Conservation (phyloP, 257 asterid genomes). For the Ophiorrhiza pumila region DNA sequence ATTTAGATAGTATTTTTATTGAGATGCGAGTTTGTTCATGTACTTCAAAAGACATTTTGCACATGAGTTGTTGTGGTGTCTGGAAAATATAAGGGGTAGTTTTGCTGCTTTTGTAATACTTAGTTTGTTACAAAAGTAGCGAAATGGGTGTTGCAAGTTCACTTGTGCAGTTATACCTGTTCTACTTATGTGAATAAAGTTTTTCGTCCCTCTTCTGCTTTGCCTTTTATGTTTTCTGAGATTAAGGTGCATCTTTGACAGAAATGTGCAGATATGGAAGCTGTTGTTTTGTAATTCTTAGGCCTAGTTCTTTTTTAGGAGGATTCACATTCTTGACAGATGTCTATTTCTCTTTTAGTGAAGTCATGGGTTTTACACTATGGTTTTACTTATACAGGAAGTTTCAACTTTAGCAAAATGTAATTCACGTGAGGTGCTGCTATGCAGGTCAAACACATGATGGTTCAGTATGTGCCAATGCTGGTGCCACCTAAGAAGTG, state of each 20-base stretch:
- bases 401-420: neutral
- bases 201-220: neutral
- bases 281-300: neutral
- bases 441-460: slow-evolving; percentile 76
- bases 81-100: neutral
- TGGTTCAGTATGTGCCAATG: slow-evolving; percentile 93
- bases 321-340: neutral
- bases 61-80: neutral
- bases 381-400: neutral
- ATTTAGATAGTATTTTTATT: neutral
- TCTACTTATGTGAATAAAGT: neutral
- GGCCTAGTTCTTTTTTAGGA: neutral
- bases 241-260: neutral
- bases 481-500: slow-evolving; percentile 95
- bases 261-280: neutral
- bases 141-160: neutral
- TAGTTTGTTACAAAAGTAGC: neutral
- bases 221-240: neutral
- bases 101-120: neutral
- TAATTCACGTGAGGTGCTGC: neutral
- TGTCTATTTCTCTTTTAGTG: neutral
- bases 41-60: neutral
- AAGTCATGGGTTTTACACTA: neutral
- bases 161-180: neutral
- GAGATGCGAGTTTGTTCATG: neutral